Percentiles rank a stretch among this genome's conserved stretches.
Conservation (phyloP, 148 eudicot genomes). For the Vaccinium darrowii region DNA sequence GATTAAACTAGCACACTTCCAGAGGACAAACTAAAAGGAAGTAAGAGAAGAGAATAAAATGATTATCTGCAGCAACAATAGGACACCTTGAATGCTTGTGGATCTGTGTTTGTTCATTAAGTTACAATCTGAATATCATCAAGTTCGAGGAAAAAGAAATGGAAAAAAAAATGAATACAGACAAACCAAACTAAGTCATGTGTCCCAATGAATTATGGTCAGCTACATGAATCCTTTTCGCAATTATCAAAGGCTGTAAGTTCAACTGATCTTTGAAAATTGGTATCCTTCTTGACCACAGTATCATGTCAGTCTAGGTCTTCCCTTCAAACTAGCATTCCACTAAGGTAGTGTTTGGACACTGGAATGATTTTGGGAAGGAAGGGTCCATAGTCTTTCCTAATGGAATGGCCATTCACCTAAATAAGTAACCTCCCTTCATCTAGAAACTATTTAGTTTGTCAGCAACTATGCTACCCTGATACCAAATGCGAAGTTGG, state of each 20-base stretch:
- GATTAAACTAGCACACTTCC: conserved; percentile 7
- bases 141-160: not conserved
- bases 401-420: not conserved
- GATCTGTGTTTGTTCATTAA: not conserved
- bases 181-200: not conserved
- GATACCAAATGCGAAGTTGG: not conserved
- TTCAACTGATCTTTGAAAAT: not conserved
- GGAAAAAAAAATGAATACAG: too few species aligned
- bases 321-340: not conserved
- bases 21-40: not conserved
- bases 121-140: not conserved
- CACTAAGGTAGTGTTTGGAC: not conserved
- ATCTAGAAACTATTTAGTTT: not conserved
- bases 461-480: conserved; percentile 2
- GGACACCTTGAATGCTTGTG: not conserved
- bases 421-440: not conserved
- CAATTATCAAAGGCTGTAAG: not conserved
- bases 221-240: not conserved
- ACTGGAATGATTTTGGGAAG: not conserved
- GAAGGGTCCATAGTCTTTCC: not conserved
- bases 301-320: not conserved
- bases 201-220: not conserved
- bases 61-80: not conserved
- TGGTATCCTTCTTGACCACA: not conserved
- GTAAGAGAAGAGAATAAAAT: not conserved